Base-by-base conservation (phyloP, 139 green algal genomes). In the Chlamydomonas eustigma region DNA sequence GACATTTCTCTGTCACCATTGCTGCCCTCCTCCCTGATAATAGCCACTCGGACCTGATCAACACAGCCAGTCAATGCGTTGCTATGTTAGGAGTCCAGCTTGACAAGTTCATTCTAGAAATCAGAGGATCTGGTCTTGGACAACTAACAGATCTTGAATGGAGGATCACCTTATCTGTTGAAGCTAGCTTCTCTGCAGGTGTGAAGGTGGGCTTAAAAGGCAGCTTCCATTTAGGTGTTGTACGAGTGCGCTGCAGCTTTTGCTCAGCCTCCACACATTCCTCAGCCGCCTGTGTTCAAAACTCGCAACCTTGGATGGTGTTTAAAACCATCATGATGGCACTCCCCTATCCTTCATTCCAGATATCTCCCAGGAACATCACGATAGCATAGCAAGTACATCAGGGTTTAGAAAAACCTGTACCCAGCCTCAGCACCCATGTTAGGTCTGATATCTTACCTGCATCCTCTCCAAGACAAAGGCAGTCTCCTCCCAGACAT, bases 1-100 rank as follows among this genome's bases (percentile, higher is more conserved):
- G 92, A 86, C 96, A 99, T 99, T 87, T 99, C 96, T 24, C 96
- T 79, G 83, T 99, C 96, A 30, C 96, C 96, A 77, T 99, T 99
- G 88, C 74, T 91, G 77, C 96, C 96, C 84, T 99, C 96, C 82
- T 98, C 96, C 6, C 96, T 87, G n/a, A 98, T 80, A 69, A 99
- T 82, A 5, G 93, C 93, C 64, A 99, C 93, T 5, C 86, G 80
- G 4, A 89, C 81, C n/a, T n/a, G n/a, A n/a, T n/a, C n/a, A n/a
- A n/a, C n/a, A n/a, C n/a, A n/a, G n/a, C n/a, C 78, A 83, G 50
- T 37, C 22, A 63, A 4, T 22, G n/a, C n/a, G n/a, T n/a, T n/a
- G n/a, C n/a, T n/a, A n/a, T n/a, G n/a, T n/a, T n/a, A n/a, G n/a
- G n/a, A n/a, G n/a, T n/a, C n/a, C n/a, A n/a, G n/a, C n/a, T n/a